Conservation (phyloP, 768 basidiomycete genomes). For the Auricularia sp. region DNA sequence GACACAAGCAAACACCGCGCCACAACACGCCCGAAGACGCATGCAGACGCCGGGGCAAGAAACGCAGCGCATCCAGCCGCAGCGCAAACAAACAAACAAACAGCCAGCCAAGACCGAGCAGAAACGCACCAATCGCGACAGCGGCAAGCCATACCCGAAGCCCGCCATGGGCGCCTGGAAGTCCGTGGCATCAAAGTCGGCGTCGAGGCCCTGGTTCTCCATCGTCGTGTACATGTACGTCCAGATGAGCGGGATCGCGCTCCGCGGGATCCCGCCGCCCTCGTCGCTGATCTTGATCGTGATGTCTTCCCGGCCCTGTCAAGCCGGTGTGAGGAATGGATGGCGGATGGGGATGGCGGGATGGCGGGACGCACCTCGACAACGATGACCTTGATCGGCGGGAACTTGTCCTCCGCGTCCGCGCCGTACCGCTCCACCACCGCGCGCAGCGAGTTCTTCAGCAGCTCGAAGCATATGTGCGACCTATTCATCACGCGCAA, state of each 20-base stretch:
- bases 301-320: constrained; percentile 82
- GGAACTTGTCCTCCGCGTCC: constrained; percentile 67
- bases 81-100: not conserved
- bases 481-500: constrained; percentile 28
- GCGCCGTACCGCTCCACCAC: constrained; percentile 88
- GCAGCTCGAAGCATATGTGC: constrained; percentile 92
- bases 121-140: constrained; percentile 70
- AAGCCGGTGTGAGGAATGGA: not conserved
- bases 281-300: constrained; percentile 99
- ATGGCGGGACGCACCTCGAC: not conserved
- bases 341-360: not conserved
- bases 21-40: too few relatives aligned
- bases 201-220: constrained; percentile 59
- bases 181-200: constrained; percentile 69
- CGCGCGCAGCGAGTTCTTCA: constrained; percentile 95
- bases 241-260: constrained; percentile 91
- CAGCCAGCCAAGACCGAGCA: not conserved
- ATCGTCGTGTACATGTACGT: constrained; percentile 96
- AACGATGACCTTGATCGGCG: constrained; percentile 57
- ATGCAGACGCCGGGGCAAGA: too few relatives aligned
- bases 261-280: constrained; percentile 87
- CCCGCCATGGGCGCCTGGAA: constrained; percentile 99
- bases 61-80: too few relatives aligned
- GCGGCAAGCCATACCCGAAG: constrained; percentile 86
- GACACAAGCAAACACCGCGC: too few relatives aligned